Percentiles rank a stretch among this genome's conserved stretches.
These are phyloP conservation scores for Sphaceloma murrayae DNA, from an alignment of 2,329 filamentous ascomycete species.

Conservation along the genomic window DNA sequence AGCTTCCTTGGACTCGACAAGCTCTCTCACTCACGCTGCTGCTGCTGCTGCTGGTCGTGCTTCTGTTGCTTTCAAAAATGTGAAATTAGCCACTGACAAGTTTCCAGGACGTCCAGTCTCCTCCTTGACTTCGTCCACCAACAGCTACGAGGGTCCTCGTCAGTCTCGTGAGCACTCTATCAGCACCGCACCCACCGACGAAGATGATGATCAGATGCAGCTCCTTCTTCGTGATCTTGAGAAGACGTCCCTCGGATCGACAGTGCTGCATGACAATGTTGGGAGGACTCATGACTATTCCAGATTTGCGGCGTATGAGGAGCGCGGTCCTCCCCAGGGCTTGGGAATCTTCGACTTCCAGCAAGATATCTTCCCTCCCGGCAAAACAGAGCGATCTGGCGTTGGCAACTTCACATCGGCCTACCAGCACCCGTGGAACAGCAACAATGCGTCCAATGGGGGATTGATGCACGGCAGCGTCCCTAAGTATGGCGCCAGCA, in stretches of 20 bases:
- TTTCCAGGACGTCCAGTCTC: not conserved
- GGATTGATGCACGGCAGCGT: conserved; percentile 11
- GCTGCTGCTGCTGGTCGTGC: too few species aligned
- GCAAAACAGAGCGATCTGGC: not conserved
- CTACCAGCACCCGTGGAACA: not conserved
- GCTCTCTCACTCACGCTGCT: not conserved
- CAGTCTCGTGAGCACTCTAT: not conserved
- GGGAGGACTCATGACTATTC: not conserved
- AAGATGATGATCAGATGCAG: not conserved
- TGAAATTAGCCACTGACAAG: not conserved
- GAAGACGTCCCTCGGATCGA: not conserved
- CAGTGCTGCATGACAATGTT: too few species aligned
- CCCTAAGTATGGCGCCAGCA: not conserved
- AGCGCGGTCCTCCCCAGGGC: too few species aligned
- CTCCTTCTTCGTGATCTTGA: not conserved
- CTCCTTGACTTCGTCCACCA: not conserved
- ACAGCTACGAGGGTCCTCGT: not conserved
- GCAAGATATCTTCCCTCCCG: not conserved
- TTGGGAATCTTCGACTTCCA: too few species aligned
- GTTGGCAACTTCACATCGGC: conserved; percentile 4
- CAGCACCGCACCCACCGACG: not conserved
- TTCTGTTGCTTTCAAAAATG: too few species aligned
- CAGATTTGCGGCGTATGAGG: not conserved
- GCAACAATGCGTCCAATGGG: not conserved
- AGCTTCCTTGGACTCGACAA: too few species aligned